Evolutionary conservation across 495 filamentous ascomycete species (phyloP).

Genomic region (Hypoxylon fragiforme): DNA sequence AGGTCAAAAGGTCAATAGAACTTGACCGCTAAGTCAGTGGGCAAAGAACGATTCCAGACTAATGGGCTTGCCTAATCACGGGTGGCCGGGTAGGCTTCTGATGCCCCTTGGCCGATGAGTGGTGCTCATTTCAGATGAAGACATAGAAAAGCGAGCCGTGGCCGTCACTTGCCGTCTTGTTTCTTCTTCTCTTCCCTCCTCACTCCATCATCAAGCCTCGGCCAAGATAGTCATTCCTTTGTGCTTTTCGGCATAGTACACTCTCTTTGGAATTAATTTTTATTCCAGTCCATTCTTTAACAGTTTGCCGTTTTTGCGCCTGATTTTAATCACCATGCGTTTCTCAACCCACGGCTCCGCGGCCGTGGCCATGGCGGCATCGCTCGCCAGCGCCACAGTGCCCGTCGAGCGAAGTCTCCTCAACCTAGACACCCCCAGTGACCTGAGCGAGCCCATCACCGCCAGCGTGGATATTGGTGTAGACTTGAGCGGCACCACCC

Average conservation of each 20-base stretch:
- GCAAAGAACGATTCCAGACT: slow-evolving; percentile 8
- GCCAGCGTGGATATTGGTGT: slow-evolving; percentile 31
- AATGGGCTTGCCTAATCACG: slow-evolving; percentile 24
- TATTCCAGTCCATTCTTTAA: slow-evolving; percentile 42
- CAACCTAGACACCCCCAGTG: slow-evolving; percentile 23
- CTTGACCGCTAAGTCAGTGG: slow-evolving; percentile 20
- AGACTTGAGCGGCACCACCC: slow-evolving; percentile 31
- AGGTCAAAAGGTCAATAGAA: slow-evolving; percentile 22
- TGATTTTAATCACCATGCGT: slow-evolving; percentile 30
- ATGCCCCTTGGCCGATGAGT: slow-evolving; percentile 20
- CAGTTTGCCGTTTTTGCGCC: slow-evolving; percentile 24
- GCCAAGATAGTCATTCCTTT: slow-evolving; percentile 38
- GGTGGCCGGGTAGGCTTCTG: slow-evolving; percentile 11
- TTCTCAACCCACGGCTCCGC: slow-evolving; percentile 38
- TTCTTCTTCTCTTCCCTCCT: slow-evolving; percentile 19
- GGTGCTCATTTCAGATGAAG: slow-evolving; percentile 32
- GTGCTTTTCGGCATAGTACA: slow-evolving; percentile 35
- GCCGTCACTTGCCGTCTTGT: slow-evolving; percentile 12
- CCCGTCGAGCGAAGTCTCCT: slow-evolving; percentile 26
- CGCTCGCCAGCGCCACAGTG: slow-evolving; percentile 33
- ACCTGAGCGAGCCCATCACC: slow-evolving; percentile 32
- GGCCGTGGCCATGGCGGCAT: slow-evolving; percentile 39
- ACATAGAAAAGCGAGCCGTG: slow-evolving; percentile 35
- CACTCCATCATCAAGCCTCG: slow-evolving; percentile 36
- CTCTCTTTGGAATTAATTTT: slow-evolving; percentile 36